A percentile compares a stretch with the other conserved stretches of the same genome.
phyloP scores from a whole-genome alignment of 140 eudicot genomes.

The Oenanthe javanica region DNA sequence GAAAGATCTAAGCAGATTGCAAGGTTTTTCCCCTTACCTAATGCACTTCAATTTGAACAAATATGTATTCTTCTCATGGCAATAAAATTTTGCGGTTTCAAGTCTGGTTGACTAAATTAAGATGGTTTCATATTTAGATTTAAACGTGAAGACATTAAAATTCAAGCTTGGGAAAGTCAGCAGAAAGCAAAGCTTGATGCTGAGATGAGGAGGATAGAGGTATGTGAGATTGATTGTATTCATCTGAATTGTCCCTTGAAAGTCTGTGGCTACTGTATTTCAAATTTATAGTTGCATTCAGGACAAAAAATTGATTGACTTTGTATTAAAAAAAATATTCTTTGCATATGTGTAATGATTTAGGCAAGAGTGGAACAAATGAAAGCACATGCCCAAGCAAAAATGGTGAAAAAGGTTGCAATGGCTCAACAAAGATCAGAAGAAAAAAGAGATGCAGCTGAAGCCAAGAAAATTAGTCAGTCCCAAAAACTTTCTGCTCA shows the following conservation, averaged over 20 bases:
- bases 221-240: background rate
- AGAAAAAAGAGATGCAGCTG: slow-evolving; percentile 60
- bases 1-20: slow-evolving; percentile 79
- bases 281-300: background rate
- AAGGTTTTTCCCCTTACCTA: slow-evolving; percentile 28
- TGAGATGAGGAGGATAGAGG: slow-evolving; percentile 90
- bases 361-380: slow-evolving; percentile 82
- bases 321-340: background rate
- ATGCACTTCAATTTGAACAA: background rate
- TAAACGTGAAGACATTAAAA: slow-evolving; percentile 79
- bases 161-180: slow-evolving; percentile 96
- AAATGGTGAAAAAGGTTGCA: slow-evolving; percentile 79
- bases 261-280: background rate
- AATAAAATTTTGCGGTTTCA: background rate
- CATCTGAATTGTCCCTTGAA: background rate
- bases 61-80: background rate
- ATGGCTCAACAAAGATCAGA: slow-evolving; percentile 69
- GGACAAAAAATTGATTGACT: background rate
- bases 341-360: slow-evolving; percentile 1
- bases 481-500: slow-evolving; percentile 65
- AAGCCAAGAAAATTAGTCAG: slow-evolving; percentile 49
- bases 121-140: slow-evolving; percentile 34
- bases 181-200: slow-evolving; percentile 86
- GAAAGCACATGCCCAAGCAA: slow-evolving; percentile 72
- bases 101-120: background rate